Evolutionary conservation across 257 asterid species (phyloP), one percentile per base, ranked within the genome.

Genomic region (Anisodus acutangulus): DNA sequence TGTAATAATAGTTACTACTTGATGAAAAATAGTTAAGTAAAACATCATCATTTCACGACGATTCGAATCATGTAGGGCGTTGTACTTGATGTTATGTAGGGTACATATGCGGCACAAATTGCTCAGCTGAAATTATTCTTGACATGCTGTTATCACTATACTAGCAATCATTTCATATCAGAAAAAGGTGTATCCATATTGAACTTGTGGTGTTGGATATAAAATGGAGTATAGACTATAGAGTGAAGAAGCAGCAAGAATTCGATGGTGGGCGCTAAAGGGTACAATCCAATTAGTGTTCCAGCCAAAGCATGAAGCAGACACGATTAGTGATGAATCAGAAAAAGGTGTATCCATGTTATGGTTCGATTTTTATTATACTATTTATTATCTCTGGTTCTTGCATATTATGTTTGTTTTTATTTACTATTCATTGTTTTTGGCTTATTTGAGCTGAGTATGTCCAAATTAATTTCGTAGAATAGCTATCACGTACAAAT

Each of bases 191-290:
- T 17, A 6, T 15, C 11, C 55, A 3, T 41, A 4, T 41, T 3
- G 45, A 41, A 16, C 9, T 17, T 59, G 9, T 16, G 8, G 55
- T 19, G 6, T 62, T 62, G 5, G 15, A 62, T 63, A 9, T 63
- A 63, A 41, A 41, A n/a, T n/a, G 45, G 49, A 74, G 59, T 19
- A 41, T 72, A 47, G 49, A 74, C 41, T 19, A 41, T 72, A 47
- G 62, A 49, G 81, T 76, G 81, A 49, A 76, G 26, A 76, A 26
- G 47, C 43, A 26, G 59, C 81, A 76, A 76, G 64, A 26, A 16
- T 26, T 13, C 4, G 17, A 63, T 76, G 81, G 64, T 76, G 26
- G 81, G 81, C 26, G 22, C 26, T 51, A 45, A 45, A 43, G 39
- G 58, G 58, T 45, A 26, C 64, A 26, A 12, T 26, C 81, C 41